Base-by-base conservation (phyloP, 2,329 filamentous ascomycete genomes). In the Cladophialophora yegresii region DNA sequence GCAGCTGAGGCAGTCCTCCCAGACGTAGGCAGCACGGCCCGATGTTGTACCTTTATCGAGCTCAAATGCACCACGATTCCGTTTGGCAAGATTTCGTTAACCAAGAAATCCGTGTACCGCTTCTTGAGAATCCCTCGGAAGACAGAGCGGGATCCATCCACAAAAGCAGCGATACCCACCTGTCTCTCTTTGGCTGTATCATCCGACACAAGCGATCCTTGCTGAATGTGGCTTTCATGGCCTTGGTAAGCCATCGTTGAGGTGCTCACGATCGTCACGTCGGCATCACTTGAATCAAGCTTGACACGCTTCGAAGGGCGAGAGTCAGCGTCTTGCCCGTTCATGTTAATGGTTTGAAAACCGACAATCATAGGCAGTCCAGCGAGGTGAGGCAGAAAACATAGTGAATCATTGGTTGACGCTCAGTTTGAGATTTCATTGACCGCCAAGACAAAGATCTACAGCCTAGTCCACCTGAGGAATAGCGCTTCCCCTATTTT, bases 101-200 rank as follows among this genome's bases (percentile, higher is more conserved):
- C 93, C 71, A 95, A 82, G 72, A 97, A 97, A 75, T 97, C 93
- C 3, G 92, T 93, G 76, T 93, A 97, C 70, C 91, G 83, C 73
- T 89, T 87, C 80, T 91, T 91, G 72, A 91, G 72, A 13, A 87
- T 79, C 20, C 87, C 89, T 13, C 78, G 76, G 69, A 90, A 90
- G 0, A 86, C 85, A 61, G 80, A 76, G 33, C 83, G 80, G n/a
- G 82, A 75, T 1, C 81, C 77, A 53, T 82, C 85, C 16, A 89
- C 84, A 73, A 85, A 89, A 68, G 85, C 81, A 8, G 83, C 84
- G 69, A 91, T 90, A 30, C 89, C 88, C 61, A 84, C 82, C 64
- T 80, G 75, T 9, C 71, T 66, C 70, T 82, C 80, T 66, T 77
- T 81, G 56, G 56, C 26, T 22, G 9, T 40, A 22, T 65, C 65